Base-by-base conservation (phyloP, 2,329 filamentous ascomycete genomes). In the Colletotrichum sp. region DNA sequence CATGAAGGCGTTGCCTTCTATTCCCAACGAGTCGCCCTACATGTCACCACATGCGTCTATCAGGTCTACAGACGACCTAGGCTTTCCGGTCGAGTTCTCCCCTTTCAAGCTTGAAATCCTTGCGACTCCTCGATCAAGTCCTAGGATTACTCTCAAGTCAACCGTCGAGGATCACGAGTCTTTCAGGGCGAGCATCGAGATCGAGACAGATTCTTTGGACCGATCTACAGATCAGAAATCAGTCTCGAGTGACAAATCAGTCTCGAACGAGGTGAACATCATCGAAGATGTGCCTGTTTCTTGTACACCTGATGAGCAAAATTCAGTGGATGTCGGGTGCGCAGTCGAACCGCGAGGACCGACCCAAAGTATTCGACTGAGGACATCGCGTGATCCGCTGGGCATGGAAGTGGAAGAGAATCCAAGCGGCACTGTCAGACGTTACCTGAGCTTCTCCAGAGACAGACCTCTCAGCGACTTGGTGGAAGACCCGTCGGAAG, bases 1-100 rank as follows among this genome's bases (percentile, higher is more conserved):
- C 16, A 90, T 90, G 88, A 90, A 91, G 79, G 85, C 87, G 26
- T 78, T 90, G 57, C 89, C 89, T 16, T 83, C 86, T 16, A 78
- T 90, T 9, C 88, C 89, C 5, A 80, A 80, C 6, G 81, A 83
- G 39, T 74, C 74, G 13, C 10, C 13, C 1, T 12, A 8, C n/a
- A 30, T 12, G 22, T 30, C 28, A 7, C 66, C 28, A 55, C n/a
- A 48, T 6, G 26, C 18, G 8, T 55, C 55, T 8, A 60, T 72
- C 13, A 9, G 62, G 18, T 60, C 39, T 8, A 44, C 15, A 9
- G 75, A 77, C 15, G 70, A 71, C 59, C 48, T 59, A 64, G 18
- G 22, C 48, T 24, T 48, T 69, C 78, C 15, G 72, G 76, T 28
- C 22, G 72, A 39, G n/a, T 77, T 30, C 68, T 77, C 28, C 69